Conservation (phyloP, 2,329 filamentous ascomycete genomes). For the Sphaerostilbella broomeana region DNA sequence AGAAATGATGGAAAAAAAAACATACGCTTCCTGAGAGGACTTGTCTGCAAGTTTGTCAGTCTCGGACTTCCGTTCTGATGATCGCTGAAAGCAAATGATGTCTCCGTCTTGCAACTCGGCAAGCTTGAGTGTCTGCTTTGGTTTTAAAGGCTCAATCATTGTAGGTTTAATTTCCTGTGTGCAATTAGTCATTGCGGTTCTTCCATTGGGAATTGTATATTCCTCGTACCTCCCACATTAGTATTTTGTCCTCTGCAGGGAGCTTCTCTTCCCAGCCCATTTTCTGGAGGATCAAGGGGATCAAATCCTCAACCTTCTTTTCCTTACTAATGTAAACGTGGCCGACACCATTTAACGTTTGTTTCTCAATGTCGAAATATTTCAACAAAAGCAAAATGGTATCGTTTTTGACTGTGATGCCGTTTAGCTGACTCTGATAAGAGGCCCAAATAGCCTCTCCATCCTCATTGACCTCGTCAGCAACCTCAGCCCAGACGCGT, state of each 20-base stretch:
- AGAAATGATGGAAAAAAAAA: background rate
- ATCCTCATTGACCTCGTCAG: slow-evolving; percentile 57
- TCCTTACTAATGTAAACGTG: slow-evolving; percentile 83
- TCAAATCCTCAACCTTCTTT: slow-evolving; percentile 81
- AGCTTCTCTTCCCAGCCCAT: slow-evolving; percentile 83
- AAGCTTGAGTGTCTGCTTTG: slow-evolving; percentile 79
- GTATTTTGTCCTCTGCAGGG: slow-evolving; percentile 51
- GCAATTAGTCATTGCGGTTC: background rate
- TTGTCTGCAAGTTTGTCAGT: slow-evolving; percentile 21
- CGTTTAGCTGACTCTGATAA: slow-evolving; percentile 50
- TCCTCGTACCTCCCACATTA: slow-evolving; percentile 67
- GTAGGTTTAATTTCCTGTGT: slow-evolving; percentile 83
- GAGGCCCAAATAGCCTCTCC: slow-evolving; percentile 69
- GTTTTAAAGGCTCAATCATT: slow-evolving; percentile 94
- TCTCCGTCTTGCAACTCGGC: slow-evolving; percentile 97
- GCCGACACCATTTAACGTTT: slow-evolving; percentile 68
- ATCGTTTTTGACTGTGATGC: slow-evolving; percentile 52
- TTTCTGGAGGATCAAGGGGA: slow-evolving; percentile 66
- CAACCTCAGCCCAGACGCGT: slow-evolving; percentile 80
- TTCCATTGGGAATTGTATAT: background rate
- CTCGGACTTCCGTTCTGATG: slow-evolving; percentile 42
- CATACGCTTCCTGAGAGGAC: slow-evolving; percentile 27
- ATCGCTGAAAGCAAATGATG: slow-evolving; percentile 86
- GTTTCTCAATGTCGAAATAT: slow-evolving; percentile 73
- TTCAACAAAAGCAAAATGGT: slow-evolving; percentile 84